phyloP scores from a whole-genome alignment of 371 early-diverging fungal species.

The Saksenaea oblongispora region DNA sequence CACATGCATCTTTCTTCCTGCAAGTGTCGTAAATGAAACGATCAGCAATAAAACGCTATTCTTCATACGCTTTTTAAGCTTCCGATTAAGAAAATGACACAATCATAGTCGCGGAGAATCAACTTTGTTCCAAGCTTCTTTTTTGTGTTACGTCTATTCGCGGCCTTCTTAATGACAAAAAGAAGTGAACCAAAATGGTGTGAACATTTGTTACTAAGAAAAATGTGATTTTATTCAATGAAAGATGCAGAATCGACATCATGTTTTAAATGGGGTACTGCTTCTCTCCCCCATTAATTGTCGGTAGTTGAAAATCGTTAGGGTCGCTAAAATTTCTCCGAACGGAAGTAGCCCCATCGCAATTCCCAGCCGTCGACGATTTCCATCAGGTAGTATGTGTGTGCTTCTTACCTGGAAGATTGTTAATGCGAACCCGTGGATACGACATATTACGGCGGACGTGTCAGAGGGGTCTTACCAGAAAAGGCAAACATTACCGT shows the following conservation, averaged over 20 bases:
- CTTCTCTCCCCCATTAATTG: background rate
- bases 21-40: background rate
- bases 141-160: background rate
- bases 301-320: background rate
- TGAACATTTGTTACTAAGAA: background rate
- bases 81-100: slow-evolving; percentile 5
- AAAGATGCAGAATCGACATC: background rate
- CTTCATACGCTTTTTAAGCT: background rate
- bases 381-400: background rate
- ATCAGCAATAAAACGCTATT: background rate
- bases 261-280: background rate
- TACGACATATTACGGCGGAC: background rate
- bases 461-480: background rate
- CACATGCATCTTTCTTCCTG: background rate
- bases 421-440: background rate
- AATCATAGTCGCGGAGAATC: background rate
- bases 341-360: background rate
- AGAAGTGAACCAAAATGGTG: background rate
- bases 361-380: background rate
- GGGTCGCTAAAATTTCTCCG: background rate
- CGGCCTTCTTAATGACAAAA: background rate
- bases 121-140: slow-evolving; percentile 2
- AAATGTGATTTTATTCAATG: background rate
- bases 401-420: background rate
- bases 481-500: background rate